Percentiles rank a stretch among this genome's conserved stretches.
Conservation (phyloP, 257 asterid species). For the Solanum ossicruentum region DNA sequence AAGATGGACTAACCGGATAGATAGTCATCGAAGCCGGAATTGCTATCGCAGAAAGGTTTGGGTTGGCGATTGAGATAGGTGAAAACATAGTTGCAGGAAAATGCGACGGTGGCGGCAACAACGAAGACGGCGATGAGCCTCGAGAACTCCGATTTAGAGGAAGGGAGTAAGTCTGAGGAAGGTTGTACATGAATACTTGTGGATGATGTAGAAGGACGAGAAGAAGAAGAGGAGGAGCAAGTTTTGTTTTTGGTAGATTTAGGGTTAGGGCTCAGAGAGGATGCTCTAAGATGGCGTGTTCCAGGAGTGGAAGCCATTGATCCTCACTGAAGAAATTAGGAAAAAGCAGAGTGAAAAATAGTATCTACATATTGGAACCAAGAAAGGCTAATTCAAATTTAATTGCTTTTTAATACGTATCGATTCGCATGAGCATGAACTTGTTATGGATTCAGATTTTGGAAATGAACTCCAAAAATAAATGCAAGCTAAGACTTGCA, state of each 20-base stretch:
- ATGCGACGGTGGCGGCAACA: slow-evolving; percentile 53
- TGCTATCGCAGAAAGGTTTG: slow-evolving; percentile 50
- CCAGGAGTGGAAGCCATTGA: slow-evolving; percentile 14
- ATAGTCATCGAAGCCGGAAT: slow-evolving; percentile 16
- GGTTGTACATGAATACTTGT: slow-evolving; percentile 17
- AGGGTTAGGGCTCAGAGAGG: background rate
- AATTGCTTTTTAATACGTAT: too few species aligned
- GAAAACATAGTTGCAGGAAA: slow-evolving; percentile 35
- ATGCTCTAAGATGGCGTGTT: background rate
- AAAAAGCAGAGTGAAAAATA: too few species aligned
- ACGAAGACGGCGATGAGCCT: slow-evolving; percentile 47
- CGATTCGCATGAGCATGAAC: too few species aligned
- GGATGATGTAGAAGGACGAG: slow-evolving; percentile 2
- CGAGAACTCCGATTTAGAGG: slow-evolving; percentile 37
- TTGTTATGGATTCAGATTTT: too few species aligned
- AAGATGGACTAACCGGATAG: slow-evolving; percentile 32
- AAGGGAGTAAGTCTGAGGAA: slow-evolving; percentile 32
- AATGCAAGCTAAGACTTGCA: fast-evolving
- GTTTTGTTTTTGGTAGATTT: background rate
- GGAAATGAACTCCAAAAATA: too few species aligned
- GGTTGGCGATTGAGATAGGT: slow-evolving; percentile 25
- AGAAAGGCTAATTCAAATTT: too few species aligned
- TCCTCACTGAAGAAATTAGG: too few species aligned
- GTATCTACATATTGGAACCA: too few species aligned
- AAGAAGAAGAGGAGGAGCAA: background rate